Conservation (phyloP, 805 yeast genomes). For the Zygotorulaspora chibaensis region DNA sequence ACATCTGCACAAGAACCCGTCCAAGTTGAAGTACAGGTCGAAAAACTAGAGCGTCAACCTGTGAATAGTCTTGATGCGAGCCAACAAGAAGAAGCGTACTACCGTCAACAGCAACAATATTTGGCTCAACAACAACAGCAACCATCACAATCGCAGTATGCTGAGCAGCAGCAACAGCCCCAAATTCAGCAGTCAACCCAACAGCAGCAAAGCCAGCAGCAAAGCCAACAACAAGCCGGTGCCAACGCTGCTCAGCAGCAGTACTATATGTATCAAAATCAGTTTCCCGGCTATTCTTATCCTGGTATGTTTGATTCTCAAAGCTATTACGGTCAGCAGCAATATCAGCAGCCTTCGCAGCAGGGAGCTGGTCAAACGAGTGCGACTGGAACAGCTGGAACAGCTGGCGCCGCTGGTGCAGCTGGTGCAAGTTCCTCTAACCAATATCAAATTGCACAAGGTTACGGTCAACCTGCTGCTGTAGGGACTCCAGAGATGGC, state of each 20-base stretch:
- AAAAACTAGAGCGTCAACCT: slow-evolving; percentile 11
- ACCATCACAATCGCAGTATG: slow-evolving; percentile 14
- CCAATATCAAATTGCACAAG: slow-evolving; percentile 25
- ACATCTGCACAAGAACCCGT: slow-evolving; percentile 17
- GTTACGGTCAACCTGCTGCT: slow-evolving; percentile 25
- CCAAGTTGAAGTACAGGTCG: slow-evolving; percentile 14
- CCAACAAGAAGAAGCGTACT: slow-evolving; percentile 17
- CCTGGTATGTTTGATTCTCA: slow-evolving; percentile 37
- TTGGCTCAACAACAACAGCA: slow-evolving; percentile 14
- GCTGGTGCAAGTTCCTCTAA: slow-evolving; percentile 12
- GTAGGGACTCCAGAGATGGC: slow-evolving; percentile 19
- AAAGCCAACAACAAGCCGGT: slow-evolving; percentile 29
- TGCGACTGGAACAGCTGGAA: slow-evolving; percentile 11
- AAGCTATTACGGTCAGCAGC: slow-evolving; percentile 30
- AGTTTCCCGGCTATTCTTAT: slow-evolving; percentile 36
- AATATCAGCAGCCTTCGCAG: slow-evolving; percentile 26
- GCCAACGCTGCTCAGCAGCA: slow-evolving; percentile 34
- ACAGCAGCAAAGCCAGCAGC: slow-evolving; percentile 24
- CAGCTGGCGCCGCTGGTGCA: slow-evolving; percentile 6
- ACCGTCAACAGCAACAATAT: slow-evolving; percentile 20
- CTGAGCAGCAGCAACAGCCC: slow-evolving; percentile 32
- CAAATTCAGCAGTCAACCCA: slow-evolving; percentile 33
- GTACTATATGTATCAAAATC: slow-evolving; percentile 37
- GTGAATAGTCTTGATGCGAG: slow-evolving; percentile 9
- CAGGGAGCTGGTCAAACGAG: slow-evolving; percentile 16